Evolutionary conservation across 1,284 basidiomycete species (phyloP).

Genomic region (Puccinia horiana): DNA sequence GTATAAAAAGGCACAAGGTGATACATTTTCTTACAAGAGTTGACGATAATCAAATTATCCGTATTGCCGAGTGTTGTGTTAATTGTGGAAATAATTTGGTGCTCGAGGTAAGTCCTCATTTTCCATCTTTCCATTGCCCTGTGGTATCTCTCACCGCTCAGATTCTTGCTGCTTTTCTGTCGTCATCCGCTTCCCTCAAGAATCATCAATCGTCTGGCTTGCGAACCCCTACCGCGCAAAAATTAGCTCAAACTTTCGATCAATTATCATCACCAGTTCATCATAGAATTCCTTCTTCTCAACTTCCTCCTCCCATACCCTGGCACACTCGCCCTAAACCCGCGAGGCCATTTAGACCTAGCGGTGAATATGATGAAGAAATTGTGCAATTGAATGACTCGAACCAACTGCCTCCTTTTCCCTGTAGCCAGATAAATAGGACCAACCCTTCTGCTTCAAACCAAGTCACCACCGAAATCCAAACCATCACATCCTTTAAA

Average conservation of each 20-base stretch:
- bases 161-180: background rate
- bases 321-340: conserved; percentile 15
- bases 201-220: background rate
- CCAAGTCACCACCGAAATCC: background rate
- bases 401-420: background rate
- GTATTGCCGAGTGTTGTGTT: background rate
- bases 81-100: background rate
- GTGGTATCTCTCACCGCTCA: background rate
- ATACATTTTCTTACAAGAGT: background rate
- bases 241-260: conserved; percentile 3
- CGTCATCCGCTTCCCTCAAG: background rate
- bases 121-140: background rate
- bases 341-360: background rate
- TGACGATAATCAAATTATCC: background rate
- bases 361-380: conserved; percentile 16
- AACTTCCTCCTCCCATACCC: conserved; percentile 3
- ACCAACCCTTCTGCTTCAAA: background rate
- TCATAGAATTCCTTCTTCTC: background rate
- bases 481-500: background rate
- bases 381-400: conserved; percentile 13
- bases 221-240: background rate
- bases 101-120: background rate
- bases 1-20: background rate
- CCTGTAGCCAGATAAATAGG: background rate
- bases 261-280: background rate